phyloP scores from a whole-genome alignment of 805 yeast genomes.

The Saccharomycopsis oosterbeekiorum region DNA sequence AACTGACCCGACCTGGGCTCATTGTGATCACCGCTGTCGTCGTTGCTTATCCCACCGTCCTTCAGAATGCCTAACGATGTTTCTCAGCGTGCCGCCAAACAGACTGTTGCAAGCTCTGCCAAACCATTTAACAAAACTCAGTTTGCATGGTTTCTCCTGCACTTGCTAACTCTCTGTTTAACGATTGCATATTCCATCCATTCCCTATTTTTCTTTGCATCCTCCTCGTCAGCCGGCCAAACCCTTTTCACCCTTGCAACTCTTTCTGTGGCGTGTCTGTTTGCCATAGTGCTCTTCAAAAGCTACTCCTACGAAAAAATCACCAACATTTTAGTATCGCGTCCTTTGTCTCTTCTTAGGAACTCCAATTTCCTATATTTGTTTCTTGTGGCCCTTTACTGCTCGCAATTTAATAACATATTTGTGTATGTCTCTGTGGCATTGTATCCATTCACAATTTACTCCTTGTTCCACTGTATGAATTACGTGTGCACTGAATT shows the following conservation, averaged over 20 bases:
- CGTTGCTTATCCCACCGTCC: not conserved
- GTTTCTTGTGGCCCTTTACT: conserved; percentile 31
- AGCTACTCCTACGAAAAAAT: conserved; percentile 27
- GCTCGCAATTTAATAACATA: conserved; percentile 35
- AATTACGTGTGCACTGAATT: conserved; percentile 42
- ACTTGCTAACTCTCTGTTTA: not conserved
- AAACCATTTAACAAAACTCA: not conserved
- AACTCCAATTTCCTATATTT: conserved; percentile 53
- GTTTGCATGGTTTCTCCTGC: not conserved
- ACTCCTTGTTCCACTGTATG: conserved; percentile 55
- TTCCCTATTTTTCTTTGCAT: not conserved
- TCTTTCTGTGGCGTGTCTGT: not conserved
- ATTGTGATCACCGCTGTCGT: not conserved
- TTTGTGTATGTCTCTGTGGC: conserved; percentile 36
- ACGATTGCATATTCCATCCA: not conserved
- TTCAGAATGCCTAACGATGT: not conserved
- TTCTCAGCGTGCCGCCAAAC: not conserved
- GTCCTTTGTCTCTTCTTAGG: conserved; percentile 28
- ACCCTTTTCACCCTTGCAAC: not conserved
- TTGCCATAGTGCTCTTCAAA: conserved; percentile 44
- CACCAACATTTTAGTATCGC: conserved; percentile 23
- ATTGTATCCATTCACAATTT: conserved; percentile 51
- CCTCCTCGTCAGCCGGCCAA: not conserved
- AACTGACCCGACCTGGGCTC: not conserved
- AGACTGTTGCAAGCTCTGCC: not conserved